Conservation (phyloP, 495 filamentous ascomycete species). For the Parathielavia hyrcaniae region DNA sequence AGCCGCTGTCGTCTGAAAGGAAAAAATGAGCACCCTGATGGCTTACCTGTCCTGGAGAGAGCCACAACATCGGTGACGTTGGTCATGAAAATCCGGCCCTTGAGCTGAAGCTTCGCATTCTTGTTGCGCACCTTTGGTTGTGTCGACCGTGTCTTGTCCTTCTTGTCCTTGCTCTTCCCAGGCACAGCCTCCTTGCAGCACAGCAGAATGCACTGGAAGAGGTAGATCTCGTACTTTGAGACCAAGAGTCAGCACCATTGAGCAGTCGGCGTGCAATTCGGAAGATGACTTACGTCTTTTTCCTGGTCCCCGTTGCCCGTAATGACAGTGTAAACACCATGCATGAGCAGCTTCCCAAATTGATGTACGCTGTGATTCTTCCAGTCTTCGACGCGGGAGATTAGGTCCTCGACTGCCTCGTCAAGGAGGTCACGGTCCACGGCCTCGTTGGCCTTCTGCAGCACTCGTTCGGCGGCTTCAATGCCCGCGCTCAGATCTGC, state of each 20-base stretch:
- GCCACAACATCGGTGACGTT: conserved; percentile 93
- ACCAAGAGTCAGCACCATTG: conserved; percentile 14
- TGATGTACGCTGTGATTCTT: conserved; percentile 83
- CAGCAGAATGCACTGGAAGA: conserved; percentile 90
- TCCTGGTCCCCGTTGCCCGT: conserved; percentile 76
- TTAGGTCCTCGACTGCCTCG: conserved; percentile 74
- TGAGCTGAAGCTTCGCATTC: conserved; percentile 81
- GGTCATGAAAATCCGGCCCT: conserved; percentile 98
- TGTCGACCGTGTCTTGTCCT: conserved; percentile 49
- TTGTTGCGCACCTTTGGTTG: conserved; percentile 58
- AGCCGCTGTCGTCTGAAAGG: conserved; percentile 10
- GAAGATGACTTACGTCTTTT: conserved; percentile 64
- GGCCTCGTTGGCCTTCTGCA: conserved; percentile 80
- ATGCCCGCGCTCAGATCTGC: conserved; percentile 65
- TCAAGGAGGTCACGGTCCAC: conserved; percentile 78
- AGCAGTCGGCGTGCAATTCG: neutral
- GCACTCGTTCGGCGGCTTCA: conserved; percentile 65
- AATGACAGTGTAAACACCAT: conserved; percentile 89
- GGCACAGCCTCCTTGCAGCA: conserved; percentile 94
- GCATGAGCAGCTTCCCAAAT: conserved; percentile 81
- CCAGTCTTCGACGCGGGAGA: conserved; percentile 90
- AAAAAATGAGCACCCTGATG: conserved; percentile 12
- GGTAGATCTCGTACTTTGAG: conserved; percentile 86
- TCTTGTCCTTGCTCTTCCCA: conserved; percentile 72
- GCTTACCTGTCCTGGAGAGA: conserved; percentile 70